Evolutionary conservation across 345 rosid species (phyloP).

Genomic region (Erodium maritimum): DNA sequence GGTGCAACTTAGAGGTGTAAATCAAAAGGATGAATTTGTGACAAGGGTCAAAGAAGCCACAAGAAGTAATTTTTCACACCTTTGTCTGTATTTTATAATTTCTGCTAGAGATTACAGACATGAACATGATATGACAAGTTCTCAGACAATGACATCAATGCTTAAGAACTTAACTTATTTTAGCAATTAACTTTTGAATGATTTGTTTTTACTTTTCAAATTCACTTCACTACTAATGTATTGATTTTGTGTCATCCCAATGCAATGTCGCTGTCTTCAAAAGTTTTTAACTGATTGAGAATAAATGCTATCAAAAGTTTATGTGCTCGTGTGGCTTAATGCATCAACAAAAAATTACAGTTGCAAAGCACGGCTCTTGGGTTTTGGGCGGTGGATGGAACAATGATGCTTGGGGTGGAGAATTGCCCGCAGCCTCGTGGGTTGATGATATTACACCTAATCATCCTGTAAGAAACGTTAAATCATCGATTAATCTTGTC

Average conservation of each 20-base stretch:
- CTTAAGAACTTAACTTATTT: no score
- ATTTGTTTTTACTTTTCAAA: no score
- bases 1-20: conserved; percentile 52
- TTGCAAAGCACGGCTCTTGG: conserved; percentile 57
- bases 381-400: conserved; percentile 94
- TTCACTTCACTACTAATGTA: no score
- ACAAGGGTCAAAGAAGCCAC: conserved; percentile 63
- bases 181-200: no score
- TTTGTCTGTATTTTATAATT: no score
- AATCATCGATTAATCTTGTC: not conserved
- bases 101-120: no score
- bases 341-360: conserved; percentile 18
- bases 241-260: no score
- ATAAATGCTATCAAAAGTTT: no score
- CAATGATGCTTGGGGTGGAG: conserved; percentile 95
- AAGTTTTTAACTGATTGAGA: no score
- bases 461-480: conserved; percentile 52
- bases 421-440: conserved; percentile 69
- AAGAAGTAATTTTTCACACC: conserved; percentile 30
- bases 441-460: conserved; percentile 58
- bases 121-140: not conserved
- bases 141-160: not conserved
- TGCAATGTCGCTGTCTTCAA: no score
- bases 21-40: conserved; percentile 53
- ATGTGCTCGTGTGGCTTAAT: not conserved